Conservation (phyloP, 176 grass and related monocot genomes). For the Oryza nivara region DNA sequence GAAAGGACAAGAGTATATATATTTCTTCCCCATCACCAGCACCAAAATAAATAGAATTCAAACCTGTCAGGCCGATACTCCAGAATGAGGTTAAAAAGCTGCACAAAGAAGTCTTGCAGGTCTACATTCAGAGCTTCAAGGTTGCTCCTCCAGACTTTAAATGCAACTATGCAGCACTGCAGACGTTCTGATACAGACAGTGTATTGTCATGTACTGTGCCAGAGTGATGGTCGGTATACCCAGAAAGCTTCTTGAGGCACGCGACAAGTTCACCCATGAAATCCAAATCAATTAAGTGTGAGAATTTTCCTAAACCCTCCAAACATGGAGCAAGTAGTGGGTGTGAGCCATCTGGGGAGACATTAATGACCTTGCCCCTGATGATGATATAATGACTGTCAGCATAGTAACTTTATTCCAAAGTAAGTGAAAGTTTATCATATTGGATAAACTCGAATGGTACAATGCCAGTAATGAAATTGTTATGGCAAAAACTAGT, state of each 20-base stretch:
- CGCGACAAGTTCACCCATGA: constrained; percentile 87
- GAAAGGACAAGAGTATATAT: constrained; percentile 10
- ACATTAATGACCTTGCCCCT: constrained; percentile 53
- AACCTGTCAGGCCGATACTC: constrained; percentile 96
- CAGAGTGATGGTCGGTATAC: constrained; percentile 48
- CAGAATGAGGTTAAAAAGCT: constrained; percentile 90
- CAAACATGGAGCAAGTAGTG: constrained; percentile 82
- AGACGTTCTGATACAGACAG: constrained; percentile 87
- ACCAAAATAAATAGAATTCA: constrained; percentile 5
- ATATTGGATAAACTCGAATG: constrained; percentile 11
- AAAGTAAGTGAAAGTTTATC: constrained; percentile 32
- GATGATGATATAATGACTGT: constrained; percentile 33
- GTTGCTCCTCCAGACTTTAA: constrained; percentile 93
- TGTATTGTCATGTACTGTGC: constrained; percentile 41
- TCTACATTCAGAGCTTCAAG: constrained; percentile 94
- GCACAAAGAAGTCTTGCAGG: constrained; percentile 93
- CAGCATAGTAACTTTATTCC: constrained; percentile 13
- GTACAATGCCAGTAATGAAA: constrained; percentile 9
- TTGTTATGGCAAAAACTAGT: background rate
- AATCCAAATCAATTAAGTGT: constrained; percentile 95
- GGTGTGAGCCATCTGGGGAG: constrained; percentile 46
- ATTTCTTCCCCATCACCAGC: background rate
- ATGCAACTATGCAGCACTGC: constrained; percentile 90
- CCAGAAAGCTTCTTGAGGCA: constrained; percentile 97
- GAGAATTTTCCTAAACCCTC: constrained; percentile 95